Base-by-base conservation (phyloP, 805 yeast species). In the Nematodospora valgi region DNA sequence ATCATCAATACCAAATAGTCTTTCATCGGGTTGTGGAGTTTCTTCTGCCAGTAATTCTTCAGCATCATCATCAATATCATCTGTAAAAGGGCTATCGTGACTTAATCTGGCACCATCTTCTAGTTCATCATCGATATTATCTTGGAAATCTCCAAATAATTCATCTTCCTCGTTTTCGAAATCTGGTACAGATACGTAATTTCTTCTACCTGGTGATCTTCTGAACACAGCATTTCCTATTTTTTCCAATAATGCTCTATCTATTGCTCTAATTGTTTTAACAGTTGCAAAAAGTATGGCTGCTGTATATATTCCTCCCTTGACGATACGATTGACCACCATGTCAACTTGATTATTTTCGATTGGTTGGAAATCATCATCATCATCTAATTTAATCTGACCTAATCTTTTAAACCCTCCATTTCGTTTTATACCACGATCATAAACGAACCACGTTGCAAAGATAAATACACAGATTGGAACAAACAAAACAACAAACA, bases 351-450 rank as follows among this genome's bases (percentile, higher is more conserved):
- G 46, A 45, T 80, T 82, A 42, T 84, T 77, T 51, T 82, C 89
- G 31, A 82, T 73, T 4, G 71, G 72, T n/a, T 63, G 58, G 44
- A 73, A 68, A 40, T 60, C 72, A 40, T 61, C 72, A 17, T 62
- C 69, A 20, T 80, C 87, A 32, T 87, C 95, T 30, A 89, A 69
- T 44, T 94, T 70, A 40, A 89, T 89, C 56, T 84, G 94, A 12
- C 96, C 96, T 56, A 86, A 80, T 47, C 85, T 70, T 22, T 76
- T 60, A 54, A 82, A 78, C 0, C 88, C 88, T 16, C 89, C 89
- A 52, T 82, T 82, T 46, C 88, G 68, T 39, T 86, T 77, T 41
- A 86, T 78, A 35, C 94, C 95, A 50, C 81, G 76, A 42, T 84
- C 87, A 56, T 84, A 88, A 15, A 87, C 79, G 52, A 86, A 76